A percentile compares a stretch with the other conserved stretches of the same genome.
Evolutionary conservation across 176 grass and related monocot genomes (phyloP).

Genomic region (Hsuehochloa calcarea): DNA sequence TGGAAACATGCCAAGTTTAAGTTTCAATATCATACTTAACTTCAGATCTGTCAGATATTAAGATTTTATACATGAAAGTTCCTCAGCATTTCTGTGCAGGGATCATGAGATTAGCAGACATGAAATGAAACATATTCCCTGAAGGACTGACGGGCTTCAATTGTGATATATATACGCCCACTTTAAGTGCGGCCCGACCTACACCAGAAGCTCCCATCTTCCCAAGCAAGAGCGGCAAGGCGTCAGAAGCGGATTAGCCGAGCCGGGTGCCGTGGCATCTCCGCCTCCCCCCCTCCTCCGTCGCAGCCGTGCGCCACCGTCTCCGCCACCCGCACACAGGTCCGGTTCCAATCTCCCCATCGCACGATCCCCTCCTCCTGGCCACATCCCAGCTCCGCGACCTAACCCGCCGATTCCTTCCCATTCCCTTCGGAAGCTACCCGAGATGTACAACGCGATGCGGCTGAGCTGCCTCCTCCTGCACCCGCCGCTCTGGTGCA

Average conservation of each 20-base stretch:
- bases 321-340: not conserved
- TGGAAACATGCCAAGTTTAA: too few species aligned
- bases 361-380: not conserved
- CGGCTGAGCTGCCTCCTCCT: slow-evolving; percentile 44
- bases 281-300: slow-evolving; percentile 30
- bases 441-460: slow-evolving; percentile 59
- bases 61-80: not conserved
- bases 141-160: not conserved
- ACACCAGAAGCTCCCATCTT: not conserved
- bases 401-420: slow-evolving; percentile 9
- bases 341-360: not conserved
- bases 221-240: slow-evolving; percentile 25
- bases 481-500: slow-evolving; percentile 36
- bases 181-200: not conserved
- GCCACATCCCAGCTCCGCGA: not conserved
- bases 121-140: too few species aligned
- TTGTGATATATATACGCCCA: not conserved
- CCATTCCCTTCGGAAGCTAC: slow-evolving; percentile 28
- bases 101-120: not conserved
- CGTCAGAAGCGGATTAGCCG: slow-evolving; percentile 51
- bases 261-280: slow-evolving; percentile 45
- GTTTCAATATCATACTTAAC: not conserved
- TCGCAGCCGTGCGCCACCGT: slow-evolving; percentile 35
- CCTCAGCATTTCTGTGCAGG: not conserved
- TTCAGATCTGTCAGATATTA: not conserved